Base-by-base conservation (phyloP, 2,329 filamentous ascomycete species). In the Botrytis fabae region DNA sequence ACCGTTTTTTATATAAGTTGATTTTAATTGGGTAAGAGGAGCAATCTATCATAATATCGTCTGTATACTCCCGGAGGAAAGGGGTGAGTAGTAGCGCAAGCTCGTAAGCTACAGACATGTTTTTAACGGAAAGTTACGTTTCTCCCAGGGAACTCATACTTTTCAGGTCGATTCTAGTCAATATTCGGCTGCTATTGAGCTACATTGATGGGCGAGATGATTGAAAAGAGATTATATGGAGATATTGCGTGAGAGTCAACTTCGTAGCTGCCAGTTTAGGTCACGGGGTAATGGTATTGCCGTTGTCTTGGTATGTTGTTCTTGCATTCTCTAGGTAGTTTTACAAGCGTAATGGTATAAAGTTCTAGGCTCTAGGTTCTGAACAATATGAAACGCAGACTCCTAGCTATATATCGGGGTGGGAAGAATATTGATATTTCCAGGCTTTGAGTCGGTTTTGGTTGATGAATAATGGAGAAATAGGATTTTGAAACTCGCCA, bases 1-100 rank as follows among this genome's bases (percentile, higher is more conserved):
- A 0, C 5, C 5, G 2, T n/a, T n/a, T 28, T 28, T 12, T 25
- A 6, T 28, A 28, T 3, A n/a, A 54, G 4, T 28, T 28, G 14
- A 7, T 54, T n/a, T 1, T 0, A 0, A 16, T 16, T 54, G 2
- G 51, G 51, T 0, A 28, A 4, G 7, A 54, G 48, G 12, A 14
- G 12, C 10, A 16, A 2, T 54, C 2, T n/a, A n/a, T 12, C 25
- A 28, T 25, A 54, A 16, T 4, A n/a, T n/a, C 14, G 12, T n/a
- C 14, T 16, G 3, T 16, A 28, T 54, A 1, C 40, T 42, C 40
- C 6, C 51, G 3, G 51, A 14, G 51, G 6, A 12, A 54, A 54
- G 51, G 25, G 4, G 25, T 8, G 12, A 54, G 25, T 16, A 28
- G 25, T 28, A 12, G 25, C 12, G 51, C 25, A 54, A 28, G 7